These are phyloP conservation scores for Monascus purpureus DNA, from an alignment of 495 filamentous ascomycete species.

Conservation along the genomic window DNA sequence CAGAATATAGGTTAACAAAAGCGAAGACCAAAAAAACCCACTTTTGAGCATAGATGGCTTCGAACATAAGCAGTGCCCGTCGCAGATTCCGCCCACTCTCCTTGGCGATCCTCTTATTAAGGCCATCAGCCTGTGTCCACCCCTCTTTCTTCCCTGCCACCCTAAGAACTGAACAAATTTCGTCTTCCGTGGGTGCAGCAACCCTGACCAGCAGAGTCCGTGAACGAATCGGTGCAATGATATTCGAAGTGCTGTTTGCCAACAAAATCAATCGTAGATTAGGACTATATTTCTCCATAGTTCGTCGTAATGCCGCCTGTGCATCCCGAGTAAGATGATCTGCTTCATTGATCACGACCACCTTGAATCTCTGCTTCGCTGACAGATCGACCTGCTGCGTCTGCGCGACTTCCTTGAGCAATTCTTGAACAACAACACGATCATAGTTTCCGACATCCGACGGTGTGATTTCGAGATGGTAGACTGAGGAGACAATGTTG, in stretches of 20 bases:
- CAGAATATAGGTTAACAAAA: not conserved
- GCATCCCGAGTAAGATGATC: slow-evolving; percentile 89
- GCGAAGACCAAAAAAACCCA: slow-evolving; percentile 27
- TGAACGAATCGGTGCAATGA: slow-evolving; percentile 89
- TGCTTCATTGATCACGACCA: slow-evolving; percentile 99
- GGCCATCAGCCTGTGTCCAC: slow-evolving; percentile 50
- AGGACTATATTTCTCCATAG: slow-evolving; percentile 98
- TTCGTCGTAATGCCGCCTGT: slow-evolving; percentile 84
- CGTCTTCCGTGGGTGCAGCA: slow-evolving; percentile 68
- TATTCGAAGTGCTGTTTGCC: slow-evolving; percentile 90
- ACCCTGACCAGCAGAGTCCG: slow-evolving; percentile 84
- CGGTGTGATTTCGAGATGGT: slow-evolving; percentile 96
- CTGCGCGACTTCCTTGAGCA: slow-evolving; percentile 95
- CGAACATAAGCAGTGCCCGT: slow-evolving; percentile 83
- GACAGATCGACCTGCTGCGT: slow-evolving; percentile 90
- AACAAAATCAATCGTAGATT: slow-evolving; percentile 84
- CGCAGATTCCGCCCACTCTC: slow-evolving; percentile 89
- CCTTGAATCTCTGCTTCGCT: slow-evolving; percentile 88
- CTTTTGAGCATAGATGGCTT: slow-evolving; percentile 95
- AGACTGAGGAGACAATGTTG: slow-evolving; percentile 90
- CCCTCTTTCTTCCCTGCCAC: slow-evolving; percentile 64
- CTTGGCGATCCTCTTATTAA: slow-evolving; percentile 74
- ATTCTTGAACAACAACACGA: slow-evolving; percentile 84
- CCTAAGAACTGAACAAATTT: slow-evolving; percentile 68
- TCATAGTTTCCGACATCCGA: slow-evolving; percentile 96